These are phyloP conservation scores for Populus pruinosa DNA, from an alignment of 345 rosid species.

Conservation along the genomic window DNA sequence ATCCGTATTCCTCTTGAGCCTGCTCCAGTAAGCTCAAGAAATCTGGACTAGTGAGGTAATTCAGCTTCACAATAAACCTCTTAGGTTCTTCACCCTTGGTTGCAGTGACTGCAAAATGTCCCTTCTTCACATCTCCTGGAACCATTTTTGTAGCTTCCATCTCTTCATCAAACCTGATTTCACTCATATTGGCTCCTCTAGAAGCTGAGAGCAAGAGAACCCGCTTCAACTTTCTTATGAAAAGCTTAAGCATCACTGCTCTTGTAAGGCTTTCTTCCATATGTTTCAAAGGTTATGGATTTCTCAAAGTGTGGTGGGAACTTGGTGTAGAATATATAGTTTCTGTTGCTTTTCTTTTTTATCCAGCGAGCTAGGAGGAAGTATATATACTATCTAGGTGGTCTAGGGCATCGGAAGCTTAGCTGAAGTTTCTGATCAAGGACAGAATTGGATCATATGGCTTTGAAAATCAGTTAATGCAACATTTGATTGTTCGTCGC, in stretches of 20 bases:
- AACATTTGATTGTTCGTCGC: background rate
- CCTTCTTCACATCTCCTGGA: slow-evolving; percentile 43
- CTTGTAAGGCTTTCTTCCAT: slow-evolving; percentile 13
- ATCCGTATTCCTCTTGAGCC: slow-evolving; percentile 55
- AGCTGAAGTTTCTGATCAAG: slow-evolving; percentile 9
- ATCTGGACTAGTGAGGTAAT: slow-evolving; percentile 38
- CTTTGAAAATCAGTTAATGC: slow-evolving; percentile 1
- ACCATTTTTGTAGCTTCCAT: slow-evolving; percentile 11
- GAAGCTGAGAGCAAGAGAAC: slow-evolving; percentile 13
- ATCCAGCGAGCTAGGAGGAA: background rate
- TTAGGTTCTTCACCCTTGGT: slow-evolving; percentile 39
- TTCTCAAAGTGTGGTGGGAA: background rate
- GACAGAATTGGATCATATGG: slow-evolving; percentile 12
- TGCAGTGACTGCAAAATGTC: slow-evolving; percentile 48
- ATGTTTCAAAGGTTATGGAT: background rate
- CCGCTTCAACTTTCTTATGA: slow-evolving; percentile 19
- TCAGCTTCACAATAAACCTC: slow-evolving; percentile 53
- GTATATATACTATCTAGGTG: background rate
- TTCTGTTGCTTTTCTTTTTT: background rate
- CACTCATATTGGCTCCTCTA: slow-evolving; percentile 1
- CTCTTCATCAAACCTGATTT: slow-evolving; percentile 11
- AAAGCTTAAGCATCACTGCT: slow-evolving; percentile 28
- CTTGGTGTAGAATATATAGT: background rate
- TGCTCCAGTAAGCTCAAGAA: slow-evolving; percentile 45
- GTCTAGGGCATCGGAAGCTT: slow-evolving; percentile 13